phyloP scores from a whole-genome alignment of 768 basidiomycete genomes.

The Pisolithus orientalis region DNA sequence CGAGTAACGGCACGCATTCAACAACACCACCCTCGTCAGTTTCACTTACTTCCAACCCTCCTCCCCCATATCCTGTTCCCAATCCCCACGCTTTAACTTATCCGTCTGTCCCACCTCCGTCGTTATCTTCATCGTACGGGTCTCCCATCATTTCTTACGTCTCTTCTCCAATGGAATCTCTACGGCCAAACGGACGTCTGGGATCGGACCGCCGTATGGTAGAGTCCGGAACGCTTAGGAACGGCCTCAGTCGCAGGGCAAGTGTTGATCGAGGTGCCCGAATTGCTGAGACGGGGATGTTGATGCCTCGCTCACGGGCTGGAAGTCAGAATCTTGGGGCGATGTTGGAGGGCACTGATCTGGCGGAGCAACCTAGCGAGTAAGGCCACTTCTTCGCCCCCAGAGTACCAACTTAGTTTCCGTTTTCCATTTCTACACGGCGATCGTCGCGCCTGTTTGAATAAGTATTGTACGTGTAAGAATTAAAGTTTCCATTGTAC shows the following conservation, averaged over 20 bases:
- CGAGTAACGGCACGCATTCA: conserved; percentile 54
- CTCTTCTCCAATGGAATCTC: conserved; percentile 45
- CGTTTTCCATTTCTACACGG: neutral
- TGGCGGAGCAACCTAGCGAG: neutral
- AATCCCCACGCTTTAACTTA: conserved; percentile 52
- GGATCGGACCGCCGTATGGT: conserved; percentile 18
- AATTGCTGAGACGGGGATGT: conserved; percentile 61
- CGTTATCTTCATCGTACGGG: conserved; percentile 72
- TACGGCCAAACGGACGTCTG: conserved; percentile 38
- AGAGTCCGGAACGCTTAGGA: conserved; percentile 21
- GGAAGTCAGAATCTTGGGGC: conserved; percentile 38
- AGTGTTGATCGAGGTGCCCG: conserved; percentile 61
- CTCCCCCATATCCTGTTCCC: conserved; percentile 22
- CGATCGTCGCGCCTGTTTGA: neutral
- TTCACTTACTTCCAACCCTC: conserved; percentile 40
- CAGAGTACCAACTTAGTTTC: neutral
- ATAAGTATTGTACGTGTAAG: conserved; percentile 5
- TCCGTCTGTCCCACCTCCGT: conserved; percentile 80
- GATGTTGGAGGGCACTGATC: conserved; percentile 28
- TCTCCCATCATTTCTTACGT: conserved; percentile 50
- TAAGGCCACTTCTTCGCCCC: neutral
- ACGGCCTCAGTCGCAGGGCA: conserved; percentile 42
- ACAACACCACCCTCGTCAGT: conserved; percentile 72
- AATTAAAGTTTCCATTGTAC: conserved; percentile 1
- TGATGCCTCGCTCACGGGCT: conserved; percentile 45